Evolutionary conservation across 2,329 filamentous ascomycete species (phyloP), one percentile per base, ranked within the genome.

Genomic region (Sarocladium brachiariae): DNA sequence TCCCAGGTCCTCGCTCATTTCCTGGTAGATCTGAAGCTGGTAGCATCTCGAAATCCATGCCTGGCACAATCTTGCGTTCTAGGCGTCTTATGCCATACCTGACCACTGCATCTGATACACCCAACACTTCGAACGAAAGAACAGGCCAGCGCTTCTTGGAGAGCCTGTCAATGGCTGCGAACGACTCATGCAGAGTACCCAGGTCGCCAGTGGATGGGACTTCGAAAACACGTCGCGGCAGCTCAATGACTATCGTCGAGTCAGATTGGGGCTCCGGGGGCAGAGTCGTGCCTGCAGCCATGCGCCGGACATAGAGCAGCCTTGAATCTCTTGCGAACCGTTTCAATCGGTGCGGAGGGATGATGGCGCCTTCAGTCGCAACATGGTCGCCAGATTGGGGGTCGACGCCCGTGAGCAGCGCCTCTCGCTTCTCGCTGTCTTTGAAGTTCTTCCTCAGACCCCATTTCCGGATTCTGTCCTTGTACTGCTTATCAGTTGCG

Each of bases 391-490:
- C 43, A 21, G 3, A 18, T 47, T 33, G 16, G 25, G 43, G 19
- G 11, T 21, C 16, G 6, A 49, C 16, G 18, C 30, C 46, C 4
- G 30, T 31, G 19, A 13, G 5, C 6, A 49, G 31, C 4, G 46
- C 46, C 11, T 49, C 46, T 35, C 46, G 46, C 33, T 49, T 49
- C 46, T 49, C 46, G 7, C 16, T 18, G 21, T 49, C 46, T 31
- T 49, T 49, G 46, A 35, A 35, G 24, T 49, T 49, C 23, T 37
- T 49, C 18, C 31, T 14, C 7, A 35, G 19, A 19, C 31, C 46
- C 33, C 46, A 47, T 47, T 33, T 33, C 6, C 27, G 43, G n/a
- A 47, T 47, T 14, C 43, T 16, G 18, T 49, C 46, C 23, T 49
- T 49, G 46, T 24, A 49, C 21, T 49, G 46, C 24, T 49, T 49